Conservation (phyloP, 805 yeast species). For the Jamesozyma jinghongensis region DNA sequence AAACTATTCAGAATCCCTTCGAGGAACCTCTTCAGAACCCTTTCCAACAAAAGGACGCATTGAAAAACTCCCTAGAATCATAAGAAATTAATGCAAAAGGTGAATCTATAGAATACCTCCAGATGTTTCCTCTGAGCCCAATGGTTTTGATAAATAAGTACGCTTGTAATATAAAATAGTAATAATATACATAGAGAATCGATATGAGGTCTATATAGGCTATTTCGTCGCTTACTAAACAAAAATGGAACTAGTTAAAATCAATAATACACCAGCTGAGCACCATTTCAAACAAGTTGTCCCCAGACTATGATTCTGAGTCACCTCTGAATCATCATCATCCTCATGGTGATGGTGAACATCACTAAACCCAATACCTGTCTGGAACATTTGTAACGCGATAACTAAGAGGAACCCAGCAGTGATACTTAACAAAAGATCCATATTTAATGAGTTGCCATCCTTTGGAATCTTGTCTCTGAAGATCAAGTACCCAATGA, state of each 20-base stretch:
- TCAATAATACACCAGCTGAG: conserved; percentile 27
- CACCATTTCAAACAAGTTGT: conserved; percentile 30
- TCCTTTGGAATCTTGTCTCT: conserved; percentile 29
- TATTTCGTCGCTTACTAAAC: neutral
- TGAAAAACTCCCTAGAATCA: no score
- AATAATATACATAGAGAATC: no score
- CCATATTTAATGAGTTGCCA: conserved; percentile 30
- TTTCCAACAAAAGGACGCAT: no score
- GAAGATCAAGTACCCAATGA: conserved; percentile 51
- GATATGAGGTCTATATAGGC: no score
- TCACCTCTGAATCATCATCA: conserved; percentile 18
- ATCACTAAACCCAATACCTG: conserved; percentile 75
- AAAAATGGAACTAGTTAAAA: conserved; percentile 22
- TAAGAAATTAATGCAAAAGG: no score
- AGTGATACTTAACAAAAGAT: conserved; percentile 55
- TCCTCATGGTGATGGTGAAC: conserved; percentile 36
- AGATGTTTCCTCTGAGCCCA: no score
- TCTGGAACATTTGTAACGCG: conserved; percentile 76
- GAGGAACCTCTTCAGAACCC: no score
- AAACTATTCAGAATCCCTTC: no score
- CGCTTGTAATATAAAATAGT: no score
- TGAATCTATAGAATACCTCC: no score
- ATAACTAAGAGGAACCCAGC: conserved; percentile 80
- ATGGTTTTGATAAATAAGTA: no score
- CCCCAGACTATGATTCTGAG: conserved; percentile 26